Percentiles rank a stretch among this genome's conserved stretches.
phyloP scores from a whole-genome alignment of 305 asterid genomes.

The Fraxinus nigra region DNA sequence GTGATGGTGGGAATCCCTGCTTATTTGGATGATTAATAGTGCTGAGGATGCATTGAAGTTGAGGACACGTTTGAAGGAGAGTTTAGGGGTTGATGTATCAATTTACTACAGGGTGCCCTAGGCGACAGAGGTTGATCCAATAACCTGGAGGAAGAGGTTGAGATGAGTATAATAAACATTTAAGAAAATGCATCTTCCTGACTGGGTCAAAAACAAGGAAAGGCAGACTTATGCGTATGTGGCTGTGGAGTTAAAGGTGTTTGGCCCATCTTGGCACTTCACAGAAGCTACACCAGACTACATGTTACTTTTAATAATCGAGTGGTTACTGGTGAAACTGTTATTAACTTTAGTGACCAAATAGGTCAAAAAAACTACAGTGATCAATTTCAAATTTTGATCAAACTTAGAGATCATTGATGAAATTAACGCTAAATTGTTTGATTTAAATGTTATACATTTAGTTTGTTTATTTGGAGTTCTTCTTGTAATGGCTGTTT shows the following conservation, averaged over 20 bases:
- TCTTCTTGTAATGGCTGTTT: constrained; percentile 1
- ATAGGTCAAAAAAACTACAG: not conserved
- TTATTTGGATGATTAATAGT: constrained; percentile 49
- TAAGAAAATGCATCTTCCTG: constrained; percentile 24
- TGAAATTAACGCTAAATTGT: not conserved
- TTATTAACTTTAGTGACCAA: not conserved
- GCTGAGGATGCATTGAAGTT: constrained; percentile 52
- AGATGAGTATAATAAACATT: not conserved
- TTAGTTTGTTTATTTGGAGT: not conserved
- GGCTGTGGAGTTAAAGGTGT: not conserved
- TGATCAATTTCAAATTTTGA: not conserved
- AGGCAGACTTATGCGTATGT: not conserved
- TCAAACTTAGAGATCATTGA: not conserved
- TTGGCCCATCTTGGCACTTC: not conserved
- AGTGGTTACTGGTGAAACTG: not conserved
- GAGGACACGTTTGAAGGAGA: constrained; percentile 58
- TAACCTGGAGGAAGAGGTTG: not conserved
- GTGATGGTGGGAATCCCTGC: constrained; percentile 80
- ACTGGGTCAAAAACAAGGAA: not conserved
- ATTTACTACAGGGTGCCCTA: constrained; percentile 52
- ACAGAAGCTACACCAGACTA: not conserved
- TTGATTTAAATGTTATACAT: not conserved
- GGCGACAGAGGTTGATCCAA: constrained; percentile 44
- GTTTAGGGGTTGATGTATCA: constrained; percentile 66
- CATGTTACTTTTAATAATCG: not conserved